A percentile compares a stretch with the other conserved stretches of the same genome.
These are phyloP conservation scores for Globisporangium camurandrum DNA, from an alignment of 352 stramenopile species.

Conservation along the genomic window DNA sequence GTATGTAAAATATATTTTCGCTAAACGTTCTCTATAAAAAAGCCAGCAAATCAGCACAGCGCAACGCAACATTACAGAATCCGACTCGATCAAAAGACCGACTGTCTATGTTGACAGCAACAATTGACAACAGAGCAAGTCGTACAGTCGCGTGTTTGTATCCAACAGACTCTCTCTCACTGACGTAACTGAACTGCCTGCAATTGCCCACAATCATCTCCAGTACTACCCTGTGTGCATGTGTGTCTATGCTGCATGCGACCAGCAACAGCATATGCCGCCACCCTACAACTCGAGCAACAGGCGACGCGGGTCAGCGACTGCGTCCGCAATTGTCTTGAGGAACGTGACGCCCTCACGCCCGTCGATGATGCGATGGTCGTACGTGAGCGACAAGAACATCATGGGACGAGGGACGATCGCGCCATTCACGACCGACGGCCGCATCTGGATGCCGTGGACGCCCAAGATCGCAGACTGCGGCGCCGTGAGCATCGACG, in stretches of 20 bases:
- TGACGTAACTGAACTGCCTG: too few species aligned
- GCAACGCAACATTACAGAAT: too few species aligned
- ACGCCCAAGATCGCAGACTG: constrained; percentile 98
- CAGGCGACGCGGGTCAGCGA: constrained; percentile 92
- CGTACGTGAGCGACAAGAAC: constrained; percentile 99
- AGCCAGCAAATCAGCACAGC: too few species aligned
- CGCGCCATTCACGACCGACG: constrained; percentile 89
- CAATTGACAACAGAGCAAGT: too few species aligned
- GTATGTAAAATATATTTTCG: too few species aligned
- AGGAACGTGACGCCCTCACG: constrained; percentile 99
- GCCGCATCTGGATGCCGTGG: constrained; percentile 97
- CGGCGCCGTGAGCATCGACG: constrained; percentile 97
- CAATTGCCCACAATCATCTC: too few species aligned
- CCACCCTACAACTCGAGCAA: constrained; percentile 70
- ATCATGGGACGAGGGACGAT: constrained; percentile 98
- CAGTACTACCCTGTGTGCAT: too few species aligned
- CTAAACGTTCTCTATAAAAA: too few species aligned
- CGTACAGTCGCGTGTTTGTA: too few species aligned
- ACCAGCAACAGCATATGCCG: not conserved
- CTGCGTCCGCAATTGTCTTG: constrained; percentile 96
- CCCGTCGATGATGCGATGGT: constrained; percentile 99
- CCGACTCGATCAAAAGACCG: too few species aligned
- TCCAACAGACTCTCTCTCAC: too few species aligned
- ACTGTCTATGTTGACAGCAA: too few species aligned
- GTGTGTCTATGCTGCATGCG: not conserved